Evolutionary conservation across 163 green algal species (phyloP), one percentile per base, ranked within the genome.

Genomic region (Chloroidium sp.): DNA sequence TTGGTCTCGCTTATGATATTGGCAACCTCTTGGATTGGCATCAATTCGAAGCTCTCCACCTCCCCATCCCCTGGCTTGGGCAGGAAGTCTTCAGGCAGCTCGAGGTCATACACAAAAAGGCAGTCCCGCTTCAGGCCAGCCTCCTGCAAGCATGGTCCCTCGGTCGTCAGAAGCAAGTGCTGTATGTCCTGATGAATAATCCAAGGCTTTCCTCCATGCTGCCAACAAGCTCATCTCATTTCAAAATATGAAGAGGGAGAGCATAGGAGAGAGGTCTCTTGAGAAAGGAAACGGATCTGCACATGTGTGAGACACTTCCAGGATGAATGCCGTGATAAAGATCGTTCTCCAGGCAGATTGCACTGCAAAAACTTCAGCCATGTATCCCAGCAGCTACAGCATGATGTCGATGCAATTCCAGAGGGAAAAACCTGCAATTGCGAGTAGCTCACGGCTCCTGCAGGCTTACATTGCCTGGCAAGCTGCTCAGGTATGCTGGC

Each of bases 51-150:
- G 2, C 64, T 79, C 59, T 89, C 81, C 76, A 94, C 93, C 83
- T 97, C 92, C 3, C 93, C 94, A 79, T 98, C 95, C 80, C 87
- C n/a, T 13, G 91, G 89, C 75, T 82, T 76, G 0, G 93, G 92
- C 74, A 90, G 78, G 84, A 99, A 99, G 86, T 94, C 86, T 0
- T 62, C 62, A 0, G 94, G 95, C 68, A 99, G 90, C 85, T 95
- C 79, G n/a, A 99, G 84, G 85, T 99, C 95, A 84, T 96, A 99
- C n/a, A 85, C 90, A 79, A 97, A 98, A 0, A 99, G 88, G 69
- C 97, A 93, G 81, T 98, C 95, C 1, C 92, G 86, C 82, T 97
- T 97, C 2, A 95, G 75, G 1, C 91, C 93, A 0, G 59, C 64
- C 64, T 72, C 64, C 64, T 72, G 79, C 76, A 36, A 36, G 36